phyloP scores from a whole-genome alignment of 371 early-diverging fungal genomes.

The Dinochytrium kinnereticum region DNA sequence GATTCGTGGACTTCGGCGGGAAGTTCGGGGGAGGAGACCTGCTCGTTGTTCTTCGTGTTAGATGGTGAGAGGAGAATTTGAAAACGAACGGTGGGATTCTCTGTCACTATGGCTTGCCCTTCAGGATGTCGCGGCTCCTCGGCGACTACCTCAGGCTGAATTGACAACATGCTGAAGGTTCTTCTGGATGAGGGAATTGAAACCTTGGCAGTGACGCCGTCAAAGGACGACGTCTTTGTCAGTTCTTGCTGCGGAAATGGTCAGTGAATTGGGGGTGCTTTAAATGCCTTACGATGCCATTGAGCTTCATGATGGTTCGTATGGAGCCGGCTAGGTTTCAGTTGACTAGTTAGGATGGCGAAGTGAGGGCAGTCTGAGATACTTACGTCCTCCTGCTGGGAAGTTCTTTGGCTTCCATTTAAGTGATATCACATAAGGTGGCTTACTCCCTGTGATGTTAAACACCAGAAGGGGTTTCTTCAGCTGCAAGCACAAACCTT shows the following conservation, averaged over 20 bases:
- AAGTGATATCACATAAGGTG: background rate
- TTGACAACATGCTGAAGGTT: background rate
- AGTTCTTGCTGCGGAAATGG: background rate
- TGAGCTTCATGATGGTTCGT: background rate
- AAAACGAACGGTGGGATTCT: background rate
- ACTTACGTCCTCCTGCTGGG: conserved; percentile 1
- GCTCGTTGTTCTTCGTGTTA: background rate
- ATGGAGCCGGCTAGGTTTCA: background rate
- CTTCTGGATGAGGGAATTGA: background rate
- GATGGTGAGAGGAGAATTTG: background rate
- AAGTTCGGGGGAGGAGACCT: background rate
- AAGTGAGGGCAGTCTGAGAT: background rate
- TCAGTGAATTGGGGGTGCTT: background rate
- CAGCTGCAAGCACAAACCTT: background rate
- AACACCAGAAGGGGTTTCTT: background rate
- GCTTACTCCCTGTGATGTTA: background rate
- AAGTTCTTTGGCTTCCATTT: background rate
- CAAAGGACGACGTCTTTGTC: background rate
- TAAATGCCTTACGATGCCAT: background rate
- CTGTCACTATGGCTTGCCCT: background rate
- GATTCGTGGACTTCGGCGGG: background rate
- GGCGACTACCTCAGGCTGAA: background rate
- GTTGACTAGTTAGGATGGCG: background rate
- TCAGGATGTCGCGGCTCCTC: background rate
- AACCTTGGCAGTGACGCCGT: background rate